A percentile compares a stretch with the other conserved stretches of the same genome.
Evolutionary conservation across 257 asterid genomes (phyloP).

Genomic region (Rauvolfia tetraphylla): DNA sequence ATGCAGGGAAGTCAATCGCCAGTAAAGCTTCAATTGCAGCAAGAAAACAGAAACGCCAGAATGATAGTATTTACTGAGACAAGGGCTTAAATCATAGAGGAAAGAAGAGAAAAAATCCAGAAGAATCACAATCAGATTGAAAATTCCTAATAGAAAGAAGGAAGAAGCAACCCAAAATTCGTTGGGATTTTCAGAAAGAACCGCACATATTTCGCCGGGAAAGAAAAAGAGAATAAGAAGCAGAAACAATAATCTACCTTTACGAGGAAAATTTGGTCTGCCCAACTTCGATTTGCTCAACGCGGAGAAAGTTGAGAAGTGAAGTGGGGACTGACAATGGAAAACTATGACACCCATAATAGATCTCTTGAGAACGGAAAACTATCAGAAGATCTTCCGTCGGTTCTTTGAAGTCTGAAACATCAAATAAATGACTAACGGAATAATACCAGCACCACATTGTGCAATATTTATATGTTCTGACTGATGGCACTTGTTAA

Average conservation of each 20-base stretch:
- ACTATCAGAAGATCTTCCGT: neutral
- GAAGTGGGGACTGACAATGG: constrained; percentile 29
- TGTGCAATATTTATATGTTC: constrained; percentile 1
- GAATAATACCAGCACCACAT: neutral
- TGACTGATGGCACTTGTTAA: constrained; percentile 4
- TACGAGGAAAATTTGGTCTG: constrained; percentile 15
- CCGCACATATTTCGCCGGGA: no score
- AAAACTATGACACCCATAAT: constrained; percentile 35
- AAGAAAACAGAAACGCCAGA: neutral
- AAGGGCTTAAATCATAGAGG: neutral
- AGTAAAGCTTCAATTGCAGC: neutral
- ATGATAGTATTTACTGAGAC: neutral
- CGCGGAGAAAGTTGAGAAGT: constrained; percentile 27
- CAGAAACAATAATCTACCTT: constrained; percentile 27
- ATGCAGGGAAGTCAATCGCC: neutral
- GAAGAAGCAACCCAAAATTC: neutral
- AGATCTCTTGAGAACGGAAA: neutral
- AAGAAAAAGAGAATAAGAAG: neutral
- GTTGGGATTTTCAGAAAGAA: neutral
- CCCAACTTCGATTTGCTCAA: constrained; percentile 22
- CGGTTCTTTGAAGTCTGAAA: neutral
- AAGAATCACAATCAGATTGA: neutral
- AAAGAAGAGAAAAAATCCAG: neutral
- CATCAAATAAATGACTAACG: neutral
- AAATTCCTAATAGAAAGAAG: neutral